phyloP scores from a whole-genome alignment of 2,329 filamentous ascomycete genomes.

The Penicillium sp. region DNA sequence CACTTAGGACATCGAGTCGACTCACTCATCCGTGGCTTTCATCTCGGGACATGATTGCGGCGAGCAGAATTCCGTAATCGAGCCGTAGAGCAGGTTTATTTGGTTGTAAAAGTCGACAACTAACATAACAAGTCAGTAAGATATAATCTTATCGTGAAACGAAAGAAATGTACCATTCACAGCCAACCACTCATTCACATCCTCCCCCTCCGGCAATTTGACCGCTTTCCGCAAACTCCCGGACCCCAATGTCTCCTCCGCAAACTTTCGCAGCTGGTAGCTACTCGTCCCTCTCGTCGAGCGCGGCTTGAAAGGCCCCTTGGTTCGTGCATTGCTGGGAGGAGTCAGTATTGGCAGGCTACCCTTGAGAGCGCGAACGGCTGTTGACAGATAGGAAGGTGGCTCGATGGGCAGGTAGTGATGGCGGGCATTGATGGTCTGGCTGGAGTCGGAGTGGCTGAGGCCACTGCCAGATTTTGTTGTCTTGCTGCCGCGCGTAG shows the following conservation, averaged over 20 bases:
- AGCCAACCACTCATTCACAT: conserved; percentile 95
- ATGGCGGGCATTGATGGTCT: conserved; percentile 30
- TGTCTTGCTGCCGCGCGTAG: background rate
- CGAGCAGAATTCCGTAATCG: conserved; percentile 98
- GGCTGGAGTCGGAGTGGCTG: conserved; percentile 26
- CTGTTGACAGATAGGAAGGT: conserved; percentile 35
- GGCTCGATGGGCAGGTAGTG: conserved; percentile 22
- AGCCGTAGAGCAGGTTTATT: conserved; percentile 97
- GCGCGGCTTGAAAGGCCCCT: conserved; percentile 87
- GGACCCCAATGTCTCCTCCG: conserved; percentile 91
- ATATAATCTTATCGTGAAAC: background rate
- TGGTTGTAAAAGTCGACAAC: conserved; percentile 99
- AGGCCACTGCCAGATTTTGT: conserved; percentile 4
- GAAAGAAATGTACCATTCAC: conserved; percentile 69
- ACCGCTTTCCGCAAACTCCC: conserved; percentile 95
- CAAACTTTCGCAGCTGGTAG: conserved; percentile 96
- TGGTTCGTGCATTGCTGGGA: conserved; percentile 75
- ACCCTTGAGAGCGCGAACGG: conserved; percentile 34
- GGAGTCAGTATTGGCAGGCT: conserved; percentile 38
- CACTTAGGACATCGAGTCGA: background rate
- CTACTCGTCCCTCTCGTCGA: conserved; percentile 82
- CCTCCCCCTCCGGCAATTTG: conserved; percentile 93
- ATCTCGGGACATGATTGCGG: conserved; percentile 96
- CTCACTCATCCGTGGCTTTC: conserved; percentile 98
- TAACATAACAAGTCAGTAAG: conserved; percentile 39